Evolutionary conservation across 1,284 basidiomycete genomes (phyloP).

Genomic region (Cutaneotrichosporon cyanovorans): DNA sequence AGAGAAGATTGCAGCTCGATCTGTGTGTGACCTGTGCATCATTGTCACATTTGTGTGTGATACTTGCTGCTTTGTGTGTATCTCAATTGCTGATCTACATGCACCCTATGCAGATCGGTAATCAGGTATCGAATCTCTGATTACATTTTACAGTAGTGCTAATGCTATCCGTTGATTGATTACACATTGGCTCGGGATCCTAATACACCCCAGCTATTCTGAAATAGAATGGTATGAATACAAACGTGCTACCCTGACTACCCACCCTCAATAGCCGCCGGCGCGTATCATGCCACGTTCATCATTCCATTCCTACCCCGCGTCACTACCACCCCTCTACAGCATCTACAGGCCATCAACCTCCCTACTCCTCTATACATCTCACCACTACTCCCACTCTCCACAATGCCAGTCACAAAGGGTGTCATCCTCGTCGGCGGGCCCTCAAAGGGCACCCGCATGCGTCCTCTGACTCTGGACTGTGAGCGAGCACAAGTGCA

Average conservation of each 20-base stretch:
- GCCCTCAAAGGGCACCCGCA: constrained; percentile 47
- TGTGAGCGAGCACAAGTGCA: constrained; percentile 26
- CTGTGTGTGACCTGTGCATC: too few relatives aligned
- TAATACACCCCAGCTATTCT: too few relatives aligned
- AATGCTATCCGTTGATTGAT: too few relatives aligned
- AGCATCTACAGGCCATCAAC: not conserved
- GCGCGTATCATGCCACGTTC: not conserved
- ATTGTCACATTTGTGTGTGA: too few relatives aligned
- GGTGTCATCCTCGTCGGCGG: constrained; percentile 45
- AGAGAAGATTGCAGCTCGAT: too few relatives aligned
- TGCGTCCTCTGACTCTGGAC: constrained; percentile 50
- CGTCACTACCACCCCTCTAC: not conserved
- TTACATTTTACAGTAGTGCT: too few relatives aligned
- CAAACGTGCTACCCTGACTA: not conserved
- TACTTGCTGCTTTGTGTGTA: too few relatives aligned
- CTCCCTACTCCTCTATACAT: not conserved
- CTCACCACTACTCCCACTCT: not conserved
- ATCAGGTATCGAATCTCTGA: too few relatives aligned
- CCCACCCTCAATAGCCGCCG: not conserved
- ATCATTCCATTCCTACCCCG: not conserved
- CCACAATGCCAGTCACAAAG: constrained; percentile 38
- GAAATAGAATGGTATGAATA: too few relatives aligned
- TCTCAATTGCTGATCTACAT: too few relatives aligned
- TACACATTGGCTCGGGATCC: too few relatives aligned
- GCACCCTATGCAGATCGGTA: too few relatives aligned